phyloP scores from a whole-genome alignment of 257 asterid genomes.

The Nicotiana paniculata region DNA sequence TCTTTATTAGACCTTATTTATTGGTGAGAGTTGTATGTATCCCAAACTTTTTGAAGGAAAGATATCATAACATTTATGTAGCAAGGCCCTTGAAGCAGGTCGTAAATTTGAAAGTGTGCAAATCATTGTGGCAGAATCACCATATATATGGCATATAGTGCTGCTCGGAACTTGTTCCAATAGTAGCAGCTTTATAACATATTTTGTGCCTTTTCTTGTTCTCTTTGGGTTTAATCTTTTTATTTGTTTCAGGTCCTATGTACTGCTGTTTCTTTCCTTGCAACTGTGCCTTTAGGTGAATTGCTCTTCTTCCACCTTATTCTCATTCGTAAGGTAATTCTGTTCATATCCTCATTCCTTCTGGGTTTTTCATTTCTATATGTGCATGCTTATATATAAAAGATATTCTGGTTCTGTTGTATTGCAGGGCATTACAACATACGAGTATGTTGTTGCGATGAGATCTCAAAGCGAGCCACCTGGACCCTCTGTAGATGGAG shows the following conservation, averaged over 20 bases:
- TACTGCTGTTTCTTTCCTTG: slow-evolving; percentile 80
- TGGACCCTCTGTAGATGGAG: slow-evolving; percentile 77
- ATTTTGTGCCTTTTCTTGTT: neutral
- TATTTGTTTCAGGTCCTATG: slow-evolving; percentile 62
- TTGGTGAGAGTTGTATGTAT: neutral
- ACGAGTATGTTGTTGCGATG: slow-evolving; percentile 91
- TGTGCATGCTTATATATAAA: neutral
- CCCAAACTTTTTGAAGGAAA: neutral
- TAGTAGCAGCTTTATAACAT: neutral
- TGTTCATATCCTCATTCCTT: neutral
- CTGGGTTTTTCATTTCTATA: neutral
- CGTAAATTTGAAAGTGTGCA: neutral
- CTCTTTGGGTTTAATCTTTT: neutral
- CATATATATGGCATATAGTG: neutral
- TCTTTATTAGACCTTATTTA: neutral
- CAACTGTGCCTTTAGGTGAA: slow-evolving; percentile 85
- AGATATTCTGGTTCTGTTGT: neutral
- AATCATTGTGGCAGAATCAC: slow-evolving; percentile 1
- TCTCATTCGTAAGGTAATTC: slow-evolving; percentile 75
- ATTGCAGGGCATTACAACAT: slow-evolving; percentile 85
- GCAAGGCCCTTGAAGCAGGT: neutral
- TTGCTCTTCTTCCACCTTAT: slow-evolving; percentile 88
- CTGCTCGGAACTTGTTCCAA: neutral
- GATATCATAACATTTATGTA: neutral
- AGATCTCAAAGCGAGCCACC: slow-evolving; percentile 92